Base-by-base conservation (phyloP, 805 yeast species). In the Candida odintsovae region DNA sequence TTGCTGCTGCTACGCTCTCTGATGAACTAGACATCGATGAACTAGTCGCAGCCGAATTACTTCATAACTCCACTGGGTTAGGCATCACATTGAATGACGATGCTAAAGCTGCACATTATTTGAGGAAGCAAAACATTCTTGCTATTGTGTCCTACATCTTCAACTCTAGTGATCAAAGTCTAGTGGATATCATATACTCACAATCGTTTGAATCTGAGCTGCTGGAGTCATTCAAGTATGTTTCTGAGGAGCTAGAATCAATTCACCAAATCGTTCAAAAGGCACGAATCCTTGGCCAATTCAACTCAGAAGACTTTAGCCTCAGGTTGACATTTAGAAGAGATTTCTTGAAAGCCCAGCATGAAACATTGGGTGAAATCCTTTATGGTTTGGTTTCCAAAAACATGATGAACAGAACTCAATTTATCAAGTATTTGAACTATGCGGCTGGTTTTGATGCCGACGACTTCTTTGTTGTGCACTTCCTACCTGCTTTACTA, bases 1-100 rank as follows among this genome's bases (percentile, higher is more conserved):
- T 79, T 44, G 71, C 76, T 4, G 75, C 89, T 1, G 69, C 80
- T 5, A 69, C 71, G 21, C 58, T 85, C 16, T 69, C 90, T 0
- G 86, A 81, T 51, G 80, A 80, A 35, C 70, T 92, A 44, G 71
- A 86, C 42, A 68, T 92, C 43, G 95, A 92, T 63, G 97, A 92
- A 61, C 44, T 86, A 25, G 70, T 77, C 3, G 76, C 87, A 2
- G 94, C 95, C 1, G 86, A 89, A 58, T 59, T 87, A 23, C 70
- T 90, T 3, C 75, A 68, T 43, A 62, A 65, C 49, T 75, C 89
- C 4, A 58, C 67, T 18, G 61, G 62, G 21, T 67, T 56, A 44
- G 84, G 85, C 1, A 67, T 73, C 0, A 66, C 72, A 3, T 61
- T 77, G 26, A 51, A 72, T 8, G 90, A 84, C 53, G 70, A 76